Evolutionary conservation across 345 rosid genomes (phyloP), one percentile per base, ranked within the genome.

Genomic region (Boechera retrofracta): DNA sequence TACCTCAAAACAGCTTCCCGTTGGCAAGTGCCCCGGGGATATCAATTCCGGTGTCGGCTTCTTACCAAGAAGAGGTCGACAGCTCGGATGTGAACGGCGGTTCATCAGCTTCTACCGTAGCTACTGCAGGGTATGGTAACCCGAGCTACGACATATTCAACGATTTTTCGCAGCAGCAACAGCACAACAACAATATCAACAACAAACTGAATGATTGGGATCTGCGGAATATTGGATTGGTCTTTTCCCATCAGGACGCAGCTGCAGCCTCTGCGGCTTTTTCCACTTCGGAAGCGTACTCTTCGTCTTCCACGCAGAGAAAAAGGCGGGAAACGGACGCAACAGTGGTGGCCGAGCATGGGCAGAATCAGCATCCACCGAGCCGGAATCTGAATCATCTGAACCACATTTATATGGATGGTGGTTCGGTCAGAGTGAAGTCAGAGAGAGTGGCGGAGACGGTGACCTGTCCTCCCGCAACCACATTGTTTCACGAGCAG

Each of bases 181-280:
- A 44, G 3, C 61, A 64, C 47, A 33, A 55, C 58, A 60, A 71
- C 54, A 70, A 60, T 54, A 64, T 62, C 67, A 63, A 38, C 42
- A 72, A 44, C 67, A 90, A 82, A 71, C 58, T 91, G 39, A 79
- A 80, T 31, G 85, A 85, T 48, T 92, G 98, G 98, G 92, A 89
- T 75, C 77, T 86, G 39, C 87, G 80, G 60, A 86, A 87, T 77
- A 88, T 86, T 5, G 93, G 90, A 56, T 21, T 89, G 79, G 52
- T 80, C 10, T 89, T 79, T 68, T 80, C 87, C 47, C 80, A 90
- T 39, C 90, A 82, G 62, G 87, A 81, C 31, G 82, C 82, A 48
- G 76, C 80, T 16, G 51, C 85, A 8, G 71, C 82, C 9, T 77
- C 93, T 0, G 81, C 70, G 7, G 79, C 83, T 61, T 78, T 60